Evolutionary conservation across 352 stramenopile genomes (phyloP), one percentile per base, ranked within the genome.

Genomic region (Phytophthora boehmeriae): DNA sequence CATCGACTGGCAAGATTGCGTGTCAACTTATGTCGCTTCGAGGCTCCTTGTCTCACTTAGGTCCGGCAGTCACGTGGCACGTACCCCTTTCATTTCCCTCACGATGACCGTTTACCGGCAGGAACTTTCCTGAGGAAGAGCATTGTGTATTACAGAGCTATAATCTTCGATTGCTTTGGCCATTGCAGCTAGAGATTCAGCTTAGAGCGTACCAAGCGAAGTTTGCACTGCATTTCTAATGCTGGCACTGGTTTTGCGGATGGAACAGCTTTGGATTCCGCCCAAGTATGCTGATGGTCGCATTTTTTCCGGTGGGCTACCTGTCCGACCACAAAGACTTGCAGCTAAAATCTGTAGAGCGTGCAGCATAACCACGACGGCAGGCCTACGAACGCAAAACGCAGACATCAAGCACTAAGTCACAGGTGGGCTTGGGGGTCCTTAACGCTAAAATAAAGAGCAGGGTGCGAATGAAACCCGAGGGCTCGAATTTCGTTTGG

Each of bases 291-390:
- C 3, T 30, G 6, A 30, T 6, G 6, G 25, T 30, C 3, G 3
- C 25, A 6, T 6, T 30, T 30, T 30, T 30, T 30, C 6, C 25
- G 25, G 6, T 30, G 25, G 25, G 25, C 25, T 30, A 30, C 3
- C 25, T 44, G 38, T 44, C n/a, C n/a, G 19, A 44, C 38, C 38
- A 44, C 38, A 44, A 44, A 44, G 38, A 44, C 38, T 44, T 16
- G 38, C 38, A 17, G 38, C 16, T 44, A 44, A 44, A 22, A 44
- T 20, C 38, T 30, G 38, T 44, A 44, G 38, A 44, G 14, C 38
- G 3, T 30, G 38, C 16, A 16, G 38, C 38, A 44, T 22, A 44
- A 17, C 16, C 16, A 22, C 16, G 38, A 44, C 10, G 6, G 14
- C 14, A 17, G 14, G 38, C 22, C 38, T 44, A 44, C 38, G 14